These are phyloP conservation scores for Colletotrichum liaoningense DNA, from an alignment of 2,329 filamentous ascomycete genomes.

Conservation along the genomic window DNA sequence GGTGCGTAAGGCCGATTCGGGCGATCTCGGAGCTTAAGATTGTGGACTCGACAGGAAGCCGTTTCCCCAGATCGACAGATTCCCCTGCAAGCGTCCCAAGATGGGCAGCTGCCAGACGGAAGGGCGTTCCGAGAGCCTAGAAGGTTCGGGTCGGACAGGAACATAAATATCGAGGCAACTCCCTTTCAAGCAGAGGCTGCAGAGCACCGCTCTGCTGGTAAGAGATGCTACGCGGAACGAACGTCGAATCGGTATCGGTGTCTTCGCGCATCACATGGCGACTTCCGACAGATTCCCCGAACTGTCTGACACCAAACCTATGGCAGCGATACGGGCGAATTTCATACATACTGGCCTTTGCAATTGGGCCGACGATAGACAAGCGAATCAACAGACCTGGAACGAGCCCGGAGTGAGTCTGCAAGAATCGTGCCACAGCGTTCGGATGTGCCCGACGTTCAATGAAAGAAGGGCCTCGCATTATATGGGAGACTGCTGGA, in stretches of 20 bases:
- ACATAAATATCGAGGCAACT: background rate
- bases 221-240: conserved; percentile 40
- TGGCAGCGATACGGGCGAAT: no score
- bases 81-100: conserved; percentile 9
- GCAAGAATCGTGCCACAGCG: background rate
- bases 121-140: background rate
- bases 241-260: conserved; percentile 39
- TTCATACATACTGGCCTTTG: background rate
- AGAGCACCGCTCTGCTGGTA: conserved; percentile 28
- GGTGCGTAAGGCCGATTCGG: background rate
- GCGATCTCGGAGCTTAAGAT: background rate
- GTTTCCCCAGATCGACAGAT: conserved; percentile 20
- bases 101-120: background rate
- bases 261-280: background rate
- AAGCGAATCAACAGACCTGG: background rate
- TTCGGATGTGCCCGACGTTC: background rate
- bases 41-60: background rate
- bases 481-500: background rate
- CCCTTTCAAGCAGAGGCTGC: background rate
- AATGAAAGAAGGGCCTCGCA: background rate
- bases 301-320: background rate
- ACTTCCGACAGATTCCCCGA: background rate
- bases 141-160: background rate
- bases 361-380: conserved; percentile 7
- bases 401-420: background rate